Base-by-base conservation (phyloP, 345 rosid genomes). In the Acer yangbiense region DNA sequence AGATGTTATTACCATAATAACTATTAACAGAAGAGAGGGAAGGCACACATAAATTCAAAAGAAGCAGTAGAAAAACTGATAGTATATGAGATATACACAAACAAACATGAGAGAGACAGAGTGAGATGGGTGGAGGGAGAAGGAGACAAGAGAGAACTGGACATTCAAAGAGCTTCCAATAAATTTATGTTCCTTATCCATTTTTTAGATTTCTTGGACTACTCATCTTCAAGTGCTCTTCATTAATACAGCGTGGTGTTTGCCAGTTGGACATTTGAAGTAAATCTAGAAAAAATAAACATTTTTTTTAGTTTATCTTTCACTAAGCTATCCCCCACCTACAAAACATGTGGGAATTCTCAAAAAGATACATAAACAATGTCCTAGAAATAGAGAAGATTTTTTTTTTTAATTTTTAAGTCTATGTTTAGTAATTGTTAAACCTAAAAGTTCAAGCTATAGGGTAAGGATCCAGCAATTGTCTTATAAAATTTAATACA, bases 1-100 rank as follows among this genome's bases (percentile, higher is more conserved):
- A 79, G 20, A 80, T 55, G 61, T 55, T 43, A 65, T 68, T 7
- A 71, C 72, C 63, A 20, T 65, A 25, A 66, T 18, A 69, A 64
- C 48, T 65, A 20, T 16, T n/a, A n/a, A 13, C 10, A 35, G n/a
- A 43, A 43, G 17, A 68, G 48, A 65, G 16, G 65, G 12, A 75
- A 8, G 65, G 12, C 18, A 74, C 35, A 63, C 10, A 63, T 32
- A 57, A 57, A 57, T 57, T 17, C 23, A 57, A n/a, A 9, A 7
- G 11, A 43, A 43, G 46, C 11, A 43, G 46, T 8, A 43, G 46
- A 43, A 43, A 8, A 57, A 57, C 2, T 57, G n/a, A 57, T 17
- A 57, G 62, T 18, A 46, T 16, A 50, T 14, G 32, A 48, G 7
- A 35, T n/a, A 35, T 12, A 58, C 50, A 35, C 1, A 1, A 3